A percentile compares a stretch with the other conserved stretches of the same genome.
phyloP scores from a whole-genome alignment of 1,284 basidiomycete species.

The Ustilago nuda region DNA sequence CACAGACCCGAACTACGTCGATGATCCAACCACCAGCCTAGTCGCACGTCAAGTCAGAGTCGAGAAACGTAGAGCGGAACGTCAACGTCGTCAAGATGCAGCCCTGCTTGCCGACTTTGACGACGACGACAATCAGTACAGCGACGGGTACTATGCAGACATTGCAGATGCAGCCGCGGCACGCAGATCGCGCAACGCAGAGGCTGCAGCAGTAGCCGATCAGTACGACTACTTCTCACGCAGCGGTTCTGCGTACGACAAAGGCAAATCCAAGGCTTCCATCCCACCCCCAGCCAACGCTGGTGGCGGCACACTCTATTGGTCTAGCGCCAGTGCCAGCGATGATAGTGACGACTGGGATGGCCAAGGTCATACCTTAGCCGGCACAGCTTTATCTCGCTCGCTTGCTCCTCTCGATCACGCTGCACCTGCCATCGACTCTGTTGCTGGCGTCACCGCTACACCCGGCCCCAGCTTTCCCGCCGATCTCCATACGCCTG shows the following conservation, averaged over 20 bases:
- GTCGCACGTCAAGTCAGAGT: slow-evolving; percentile 49
- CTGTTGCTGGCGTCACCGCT: slow-evolving; percentile 13
- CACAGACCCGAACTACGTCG: slow-evolving; percentile 20
- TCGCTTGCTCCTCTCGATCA: slow-evolving; percentile 23
- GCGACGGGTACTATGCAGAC: slow-evolving; percentile 13
- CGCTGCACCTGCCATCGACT: slow-evolving; percentile 13
- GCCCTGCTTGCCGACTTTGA: slow-evolving; percentile 37
- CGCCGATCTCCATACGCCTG: slow-evolving; percentile 39
- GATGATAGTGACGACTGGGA: slow-evolving; percentile 54
- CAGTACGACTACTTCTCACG: slow-evolving; percentile 51
- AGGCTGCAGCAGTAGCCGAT: slow-evolving; percentile 16
- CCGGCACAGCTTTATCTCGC: slow-evolving; percentile 5
- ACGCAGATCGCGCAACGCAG: slow-evolving; percentile 16
- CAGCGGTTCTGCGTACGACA: slow-evolving; percentile 20
- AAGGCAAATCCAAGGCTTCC: slow-evolving; percentile 28
- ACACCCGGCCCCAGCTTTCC: slow-evolving; percentile 49
- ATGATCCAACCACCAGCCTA: slow-evolving; percentile 35
- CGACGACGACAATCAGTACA: slow-evolving; percentile 23
- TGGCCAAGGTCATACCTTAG: slow-evolving; percentile 19
- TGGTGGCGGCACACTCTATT: slow-evolving; percentile 9
- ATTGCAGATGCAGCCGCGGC: slow-evolving; percentile 23
- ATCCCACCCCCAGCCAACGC: slow-evolving; percentile 18
- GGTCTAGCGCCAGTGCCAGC: slow-evolving; percentile 42
- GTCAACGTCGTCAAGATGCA: slow-evolving; percentile 36
- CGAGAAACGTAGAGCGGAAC: slow-evolving; percentile 42